Evolutionary conservation across 2,329 filamentous ascomycete species (phyloP).

Genomic region (Paraphoma sp.): DNA sequence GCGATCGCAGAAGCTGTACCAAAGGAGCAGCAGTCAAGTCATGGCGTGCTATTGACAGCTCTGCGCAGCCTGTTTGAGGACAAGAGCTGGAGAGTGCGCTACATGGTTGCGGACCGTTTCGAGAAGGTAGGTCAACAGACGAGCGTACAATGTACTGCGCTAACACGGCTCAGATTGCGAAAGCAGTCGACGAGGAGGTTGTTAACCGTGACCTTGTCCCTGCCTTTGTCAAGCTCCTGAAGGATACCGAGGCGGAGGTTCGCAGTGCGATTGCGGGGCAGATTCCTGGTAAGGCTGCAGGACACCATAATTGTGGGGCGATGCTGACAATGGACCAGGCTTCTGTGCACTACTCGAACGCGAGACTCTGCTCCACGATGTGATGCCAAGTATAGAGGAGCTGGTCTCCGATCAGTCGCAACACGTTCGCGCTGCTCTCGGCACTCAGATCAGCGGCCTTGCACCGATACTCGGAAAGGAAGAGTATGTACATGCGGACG

Average conservation of each 20-base stretch:
- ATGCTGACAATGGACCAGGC: conserved; percentile 60
- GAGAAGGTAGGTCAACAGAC: conserved; percentile 73
- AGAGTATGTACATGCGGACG: conserved; percentile 68
- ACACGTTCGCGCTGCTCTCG: conserved; percentile 92
- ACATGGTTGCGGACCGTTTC: conserved; percentile 98
- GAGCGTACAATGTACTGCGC: conserved; percentile 24
- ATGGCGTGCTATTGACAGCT: conserved; percentile 89
- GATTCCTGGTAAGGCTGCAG: conserved; percentile 72
- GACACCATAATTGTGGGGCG: conserved; percentile 6
- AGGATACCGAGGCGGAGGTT: conserved; percentile 97
- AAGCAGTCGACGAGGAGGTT: conserved; percentile 97
- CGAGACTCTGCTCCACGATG: conserved; percentile 87
- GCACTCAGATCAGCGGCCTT: conserved; percentile 95
- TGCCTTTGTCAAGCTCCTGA: conserved; percentile 95
- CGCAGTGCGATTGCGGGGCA: conserved; percentile 96
- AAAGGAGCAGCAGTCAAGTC: conserved; percentile 96
- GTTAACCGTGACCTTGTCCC: conserved; percentile 92
- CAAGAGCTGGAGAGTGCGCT: conserved; percentile 98
- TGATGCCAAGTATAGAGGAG: conserved; percentile 96
- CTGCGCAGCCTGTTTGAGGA: conserved; percentile 95
- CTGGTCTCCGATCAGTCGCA: conserved; percentile 95
- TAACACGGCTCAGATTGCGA: conserved; percentile 75
- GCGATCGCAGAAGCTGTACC: conserved; percentile 96
- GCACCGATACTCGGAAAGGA: conserved; percentile 97
- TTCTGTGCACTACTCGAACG: conserved; percentile 92